phyloP scores from a whole-genome alignment of 768 basidiomycete genomes.

The Suillus americanus region DNA sequence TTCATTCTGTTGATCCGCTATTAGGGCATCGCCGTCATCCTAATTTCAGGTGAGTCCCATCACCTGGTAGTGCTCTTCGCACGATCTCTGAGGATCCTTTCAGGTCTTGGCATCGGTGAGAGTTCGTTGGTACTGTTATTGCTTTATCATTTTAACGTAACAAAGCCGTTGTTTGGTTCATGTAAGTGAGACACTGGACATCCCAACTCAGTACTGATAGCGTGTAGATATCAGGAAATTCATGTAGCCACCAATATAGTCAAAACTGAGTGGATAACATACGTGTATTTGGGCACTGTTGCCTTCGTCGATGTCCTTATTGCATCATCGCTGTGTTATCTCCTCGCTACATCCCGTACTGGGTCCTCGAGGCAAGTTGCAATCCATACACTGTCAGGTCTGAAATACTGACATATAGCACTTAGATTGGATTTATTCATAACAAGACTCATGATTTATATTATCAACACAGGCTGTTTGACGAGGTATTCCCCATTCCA shows the following conservation, averaged over 20 bases:
- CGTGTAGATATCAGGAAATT: neutral
- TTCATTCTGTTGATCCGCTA: neutral
- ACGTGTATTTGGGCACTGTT: neutral
- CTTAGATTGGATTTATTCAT: neutral
- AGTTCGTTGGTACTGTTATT: neutral
- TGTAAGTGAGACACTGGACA: neutral
- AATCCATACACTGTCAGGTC: neutral
- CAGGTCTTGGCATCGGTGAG: neutral
- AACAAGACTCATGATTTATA: neutral
- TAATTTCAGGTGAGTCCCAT: neutral
- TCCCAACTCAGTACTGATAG: neutral
- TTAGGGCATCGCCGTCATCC: neutral
- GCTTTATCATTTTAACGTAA: neutral
- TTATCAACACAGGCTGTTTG: neutral
- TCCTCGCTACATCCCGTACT: neutral
- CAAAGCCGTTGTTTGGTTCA: no score
- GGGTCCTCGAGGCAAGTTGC: neutral
- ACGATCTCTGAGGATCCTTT: neutral
- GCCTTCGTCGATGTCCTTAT: neutral
- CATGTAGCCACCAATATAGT: neutral
- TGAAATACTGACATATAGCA: neutral
- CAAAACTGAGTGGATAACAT: neutral
- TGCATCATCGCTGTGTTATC: neutral
- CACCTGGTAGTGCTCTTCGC: no score
- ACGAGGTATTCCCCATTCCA: constrained; percentile 3